Evolutionary conservation across 2,329 filamentous ascomycete genomes (phyloP), one percentile per base, ranked within the genome.

Genomic region (Diplocarpon rosae): DNA sequence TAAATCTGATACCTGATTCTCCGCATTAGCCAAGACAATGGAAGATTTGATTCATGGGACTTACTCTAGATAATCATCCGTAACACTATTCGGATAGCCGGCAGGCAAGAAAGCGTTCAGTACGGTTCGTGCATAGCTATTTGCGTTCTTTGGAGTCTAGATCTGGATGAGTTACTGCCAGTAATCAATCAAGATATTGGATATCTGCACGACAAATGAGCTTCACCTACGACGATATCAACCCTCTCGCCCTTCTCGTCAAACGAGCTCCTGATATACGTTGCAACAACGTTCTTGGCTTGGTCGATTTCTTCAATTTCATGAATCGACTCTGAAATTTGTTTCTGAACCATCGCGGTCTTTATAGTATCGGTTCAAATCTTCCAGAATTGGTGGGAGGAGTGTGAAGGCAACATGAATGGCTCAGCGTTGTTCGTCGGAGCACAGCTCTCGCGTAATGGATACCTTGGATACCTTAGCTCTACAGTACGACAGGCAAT

Each of bases 1-100:
- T 80, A 83, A 40, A 83, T 75, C 60, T 83, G 79, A 62, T 83
- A 82, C 57, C 78, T 14, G 3, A 17, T 10, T 10, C 10, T 9
- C 10, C 2, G 2, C 29, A 12, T 47, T 27, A 50, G 41, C 27
- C 12, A 3, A 2, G 33, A 35, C 4, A 6, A 24, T 31, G 35
- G 50, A 14, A 32, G n/a, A 9, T 20, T 32, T 27, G 28, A 37
- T 9, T 31, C 13, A 17, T 30, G 4, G 30, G 11, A 64, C 69
- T 58, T 52, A 83, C 76, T 76, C 69, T 11, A 80, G 63, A 62
- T 85, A 85, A 61, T 85, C 81, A 30, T 75, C 67, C n/a, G 74
- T 82, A 31, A 85, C 81, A 52, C 77, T 83, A 36, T 79, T 70
- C 2, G 81, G 81, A 63, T 79, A 85, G 11, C 81, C 81, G 1